Evolutionary conservation across 1,284 basidiomycete species (phyloP).

Genomic region (Marasmius tenuissimus): DNA sequence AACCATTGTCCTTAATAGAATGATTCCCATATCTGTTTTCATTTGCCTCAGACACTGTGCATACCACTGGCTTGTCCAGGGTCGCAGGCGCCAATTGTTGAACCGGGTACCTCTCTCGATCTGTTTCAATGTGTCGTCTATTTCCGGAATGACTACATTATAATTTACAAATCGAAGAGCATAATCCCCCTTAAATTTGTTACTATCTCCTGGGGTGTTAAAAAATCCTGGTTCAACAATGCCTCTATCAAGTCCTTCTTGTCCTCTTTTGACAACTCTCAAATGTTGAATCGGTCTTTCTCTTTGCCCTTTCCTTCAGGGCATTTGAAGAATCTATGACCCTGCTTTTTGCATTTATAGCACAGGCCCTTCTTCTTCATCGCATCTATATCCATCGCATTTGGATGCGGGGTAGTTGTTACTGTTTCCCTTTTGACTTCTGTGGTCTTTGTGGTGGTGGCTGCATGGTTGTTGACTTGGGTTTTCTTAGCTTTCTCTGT

Average conservation of each 20-base stretch:
- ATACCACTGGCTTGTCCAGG: background rate
- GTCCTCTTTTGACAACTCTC: background rate
- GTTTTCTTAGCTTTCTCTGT: background rate
- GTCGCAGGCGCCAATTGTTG: background rate
- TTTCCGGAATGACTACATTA: background rate
- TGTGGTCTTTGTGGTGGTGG: background rate
- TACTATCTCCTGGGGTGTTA: background rate
- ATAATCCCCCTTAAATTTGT: background rate
- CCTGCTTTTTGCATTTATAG: background rate
- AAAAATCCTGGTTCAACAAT: background rate
- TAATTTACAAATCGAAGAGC: background rate
- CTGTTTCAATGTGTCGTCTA: no score
- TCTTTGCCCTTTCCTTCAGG: background rate
- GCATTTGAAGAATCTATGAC: background rate
- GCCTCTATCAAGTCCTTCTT: background rate
- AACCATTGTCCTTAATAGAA: background rate
- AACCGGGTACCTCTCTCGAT: background rate
- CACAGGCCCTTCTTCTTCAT: background rate
- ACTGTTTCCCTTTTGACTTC: background rate
- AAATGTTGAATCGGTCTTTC: background rate
- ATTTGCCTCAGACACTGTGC: background rate
- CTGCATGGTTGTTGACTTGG: background rate
- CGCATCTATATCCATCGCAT: background rate
- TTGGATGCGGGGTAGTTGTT: background rate
- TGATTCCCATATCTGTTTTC: background rate